Evolutionary conservation across 1,284 basidiomycete genomes (phyloP).

Genomic region (Gastroboletus turbinatus): DNA sequence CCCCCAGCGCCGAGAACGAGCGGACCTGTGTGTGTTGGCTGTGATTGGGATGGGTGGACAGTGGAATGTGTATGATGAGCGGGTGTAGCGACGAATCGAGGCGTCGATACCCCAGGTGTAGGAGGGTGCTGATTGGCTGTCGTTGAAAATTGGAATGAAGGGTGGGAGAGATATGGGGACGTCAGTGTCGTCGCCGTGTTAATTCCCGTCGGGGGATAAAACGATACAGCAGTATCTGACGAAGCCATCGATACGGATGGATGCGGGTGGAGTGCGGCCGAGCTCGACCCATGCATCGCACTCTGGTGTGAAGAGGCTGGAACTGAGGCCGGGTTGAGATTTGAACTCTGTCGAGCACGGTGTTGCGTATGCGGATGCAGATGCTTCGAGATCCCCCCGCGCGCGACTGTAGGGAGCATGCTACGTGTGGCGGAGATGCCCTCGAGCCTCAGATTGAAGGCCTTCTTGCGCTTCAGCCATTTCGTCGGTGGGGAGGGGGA

Average conservation of each 20-base stretch:
- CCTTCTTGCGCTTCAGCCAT: constrained; percentile 46
- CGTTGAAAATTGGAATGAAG: constrained; percentile 27
- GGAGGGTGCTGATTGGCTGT: constrained; percentile 14
- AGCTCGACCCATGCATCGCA: constrained; percentile 11
- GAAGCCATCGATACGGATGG: constrained; percentile 14
- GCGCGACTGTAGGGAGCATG: constrained; percentile 20
- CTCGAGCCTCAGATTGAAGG: constrained; percentile 47
- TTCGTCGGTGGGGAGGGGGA: constrained; percentile 36
- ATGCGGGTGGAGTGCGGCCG: constrained; percentile 23
- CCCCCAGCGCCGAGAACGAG: constrained; percentile 29
- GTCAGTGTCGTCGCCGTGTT: constrained; percentile 26
- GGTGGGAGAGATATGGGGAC: constrained; percentile 32
- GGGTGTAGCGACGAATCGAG: constrained; percentile 18
- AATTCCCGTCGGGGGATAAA: constrained; percentile 30
- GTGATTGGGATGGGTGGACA: constrained; percentile 18
- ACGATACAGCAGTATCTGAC: constrained; percentile 19
- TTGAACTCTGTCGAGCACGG: constrained; percentile 33
- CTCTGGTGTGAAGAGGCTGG: constrained; percentile 23
- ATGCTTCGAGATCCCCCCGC: constrained; percentile 32
- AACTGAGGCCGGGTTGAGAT: constrained; percentile 31
- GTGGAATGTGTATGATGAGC: constrained; percentile 10
- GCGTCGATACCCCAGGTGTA: constrained; percentile 14
- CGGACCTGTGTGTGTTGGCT: constrained; percentile 20
- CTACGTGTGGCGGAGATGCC: constrained; percentile 38
- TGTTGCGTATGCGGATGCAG: constrained; percentile 26